Evolutionary conservation across 495 filamentous ascomycete genomes (phyloP).

Genomic region (Astrocystis sublimbata): DNA sequence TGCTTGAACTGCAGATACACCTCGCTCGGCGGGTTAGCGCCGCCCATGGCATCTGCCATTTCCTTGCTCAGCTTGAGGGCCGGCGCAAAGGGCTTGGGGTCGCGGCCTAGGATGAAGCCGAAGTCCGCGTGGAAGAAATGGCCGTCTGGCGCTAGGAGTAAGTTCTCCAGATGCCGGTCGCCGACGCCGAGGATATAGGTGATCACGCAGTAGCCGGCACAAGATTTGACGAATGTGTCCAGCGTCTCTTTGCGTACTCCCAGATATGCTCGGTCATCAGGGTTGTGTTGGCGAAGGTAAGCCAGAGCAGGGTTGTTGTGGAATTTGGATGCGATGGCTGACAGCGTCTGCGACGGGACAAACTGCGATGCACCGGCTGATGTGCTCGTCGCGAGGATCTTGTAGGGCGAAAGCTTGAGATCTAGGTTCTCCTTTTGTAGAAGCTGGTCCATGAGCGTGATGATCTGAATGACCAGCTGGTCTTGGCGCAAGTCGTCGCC

Average conservation of each 20-base stretch:
- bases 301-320: slow-evolving; percentile 70
- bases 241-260: slow-evolving; percentile 90
- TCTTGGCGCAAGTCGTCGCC: slow-evolving; percentile 97
- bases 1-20: slow-evolving; percentile 87
- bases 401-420: slow-evolving; percentile 91
- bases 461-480: slow-evolving; percentile 96
- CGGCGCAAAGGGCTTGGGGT: slow-evolving; percentile 96
- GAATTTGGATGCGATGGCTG: slow-evolving; percentile 76
- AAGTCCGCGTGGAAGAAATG: slow-evolving; percentile 99
- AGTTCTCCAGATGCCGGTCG: slow-evolving; percentile 94
- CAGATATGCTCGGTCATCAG: slow-evolving; percentile 76
- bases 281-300: slow-evolving; percentile 88
- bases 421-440: slow-evolving; percentile 96
- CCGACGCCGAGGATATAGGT: slow-evolving; percentile 98
- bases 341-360: slow-evolving; percentile 80
- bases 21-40: slow-evolving; percentile 60
- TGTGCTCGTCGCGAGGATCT: slow-evolving; percentile 89
- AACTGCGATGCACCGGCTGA: slow-evolving; percentile 92
- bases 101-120: slow-evolving; percentile 94
- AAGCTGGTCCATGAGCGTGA: slow-evolving; percentile 96
- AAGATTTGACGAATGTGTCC: slow-evolving; percentile 94
- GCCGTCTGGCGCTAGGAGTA: slow-evolving; percentile 84
- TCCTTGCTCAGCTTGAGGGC: slow-evolving; percentile 96
- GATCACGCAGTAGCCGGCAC: slow-evolving; percentile 97
- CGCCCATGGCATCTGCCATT: slow-evolving; percentile 99